These are phyloP conservation scores for Gossypium mustelinum DNA, from an alignment of 345 rosid genomes.

Conservation along the genomic window DNA sequence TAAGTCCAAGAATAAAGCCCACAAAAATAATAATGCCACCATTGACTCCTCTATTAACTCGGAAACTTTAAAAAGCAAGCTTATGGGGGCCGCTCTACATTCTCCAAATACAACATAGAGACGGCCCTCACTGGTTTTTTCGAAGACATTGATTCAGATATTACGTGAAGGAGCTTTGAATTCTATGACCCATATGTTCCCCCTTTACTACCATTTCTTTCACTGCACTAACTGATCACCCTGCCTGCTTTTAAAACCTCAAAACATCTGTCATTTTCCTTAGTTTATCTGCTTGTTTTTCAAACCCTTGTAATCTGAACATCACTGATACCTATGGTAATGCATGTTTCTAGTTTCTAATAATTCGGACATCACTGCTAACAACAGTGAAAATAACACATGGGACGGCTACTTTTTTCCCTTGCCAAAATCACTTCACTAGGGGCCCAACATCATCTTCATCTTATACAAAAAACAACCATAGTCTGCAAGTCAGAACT, in stretches of 20 bases:
- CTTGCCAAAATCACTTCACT: not conserved
- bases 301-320: not conserved
- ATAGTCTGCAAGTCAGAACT: not conserved
- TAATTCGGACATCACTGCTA: conserved; percentile 5
- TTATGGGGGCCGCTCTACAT: not conserved
- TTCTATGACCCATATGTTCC: conserved; percentile 3
- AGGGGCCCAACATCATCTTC: conserved; percentile 3
- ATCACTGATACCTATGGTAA: not conserved
- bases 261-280: not conserved
- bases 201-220: not conserved
- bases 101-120: conserved; percentile 1
- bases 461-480: conserved; percentile 1
- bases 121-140: conserved; percentile 3
- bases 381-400: conserved; percentile 8
- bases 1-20: conserved; percentile 7
- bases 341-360: conserved; percentile 14
- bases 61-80: conserved; percentile 3
- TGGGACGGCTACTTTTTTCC: conserved; percentile 5
- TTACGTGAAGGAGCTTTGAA: not conserved
- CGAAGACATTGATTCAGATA: conserved; percentile 1
- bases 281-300: not conserved
- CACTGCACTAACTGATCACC: not conserved
- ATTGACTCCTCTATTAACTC: conserved; percentile 2
- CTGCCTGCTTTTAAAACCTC: not conserved
- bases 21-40: not conserved